A percentile compares a stretch with the other conserved stretches of the same genome.
Evolutionary conservation across 1,139 yeast species (phyloP).

Genomic region (Pichia sp.): DNA sequence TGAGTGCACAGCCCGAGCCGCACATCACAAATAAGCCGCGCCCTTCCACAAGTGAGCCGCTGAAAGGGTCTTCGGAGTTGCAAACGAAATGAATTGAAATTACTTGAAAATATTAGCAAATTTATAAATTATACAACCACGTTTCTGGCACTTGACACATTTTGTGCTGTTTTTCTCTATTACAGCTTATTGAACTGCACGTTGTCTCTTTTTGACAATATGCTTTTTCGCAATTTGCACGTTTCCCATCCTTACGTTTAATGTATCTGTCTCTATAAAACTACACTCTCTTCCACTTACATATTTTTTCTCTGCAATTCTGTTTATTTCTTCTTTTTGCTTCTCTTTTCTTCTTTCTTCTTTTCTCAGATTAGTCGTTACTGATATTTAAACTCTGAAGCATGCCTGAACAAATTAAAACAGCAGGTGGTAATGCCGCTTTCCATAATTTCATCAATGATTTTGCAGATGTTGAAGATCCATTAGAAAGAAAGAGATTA

Average conservation of each 20-base stretch:
- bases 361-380: neutral
- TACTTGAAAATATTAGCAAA: neutral
- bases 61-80: neutral
- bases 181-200: neutral
- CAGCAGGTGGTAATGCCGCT: constrained; percentile 81
- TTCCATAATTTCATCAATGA: constrained; percentile 82
- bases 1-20: neutral
- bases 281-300: neutral
- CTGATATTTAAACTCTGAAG: neutral
- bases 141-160: neutral
- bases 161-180: too few species aligned
- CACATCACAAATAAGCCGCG: neutral
- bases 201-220: neutral
- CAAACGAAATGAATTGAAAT: too few species aligned
- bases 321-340: neutral
- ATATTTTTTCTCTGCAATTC: too few species aligned
- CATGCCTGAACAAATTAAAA: constrained; percentile 23
- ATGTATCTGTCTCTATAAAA: neutral
- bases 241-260: neutral
- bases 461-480: constrained; percentile 79
- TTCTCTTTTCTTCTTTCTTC: neutral
- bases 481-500: constrained; percentile 81
- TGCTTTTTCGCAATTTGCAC: neutral
- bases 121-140: neutral
- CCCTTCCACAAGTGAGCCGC: neutral